A percentile compares a stretch with the other conserved stretches of the same genome.
Conservation (phyloP, 2,329 filamentous ascomycete species). For the Trichophyton benhamiae region DNA sequence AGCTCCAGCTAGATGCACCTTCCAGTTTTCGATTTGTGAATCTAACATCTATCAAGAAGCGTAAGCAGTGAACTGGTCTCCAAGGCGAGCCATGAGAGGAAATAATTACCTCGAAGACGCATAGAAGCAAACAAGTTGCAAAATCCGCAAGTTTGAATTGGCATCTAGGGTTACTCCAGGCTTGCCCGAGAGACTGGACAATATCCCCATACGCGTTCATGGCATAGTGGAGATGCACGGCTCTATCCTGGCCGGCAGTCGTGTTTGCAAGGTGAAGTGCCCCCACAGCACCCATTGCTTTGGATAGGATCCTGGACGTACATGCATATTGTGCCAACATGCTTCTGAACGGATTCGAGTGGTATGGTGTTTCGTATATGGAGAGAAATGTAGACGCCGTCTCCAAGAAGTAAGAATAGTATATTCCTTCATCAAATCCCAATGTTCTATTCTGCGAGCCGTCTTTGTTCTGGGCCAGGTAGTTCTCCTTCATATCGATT, state of each 20-base stretch:
- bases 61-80: background rate
- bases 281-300: conserved; percentile 30
- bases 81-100: background rate
- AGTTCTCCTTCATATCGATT: background rate
- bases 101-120: conserved; percentile 24
- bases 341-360: conserved; percentile 27
- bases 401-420: conserved; percentile 27
- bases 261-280: conserved; percentile 33
- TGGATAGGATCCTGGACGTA: conserved; percentile 25
- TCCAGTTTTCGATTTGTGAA: conserved; percentile 28
- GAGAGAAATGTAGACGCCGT: conserved; percentile 24
- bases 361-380: conserved; percentile 27
- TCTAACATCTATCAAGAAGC: conserved; percentile 25
- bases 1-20: conserved; percentile 29
- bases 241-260: conserved; percentile 21
- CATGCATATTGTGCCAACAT: conserved; percentile 25
- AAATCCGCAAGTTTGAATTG: conserved; percentile 22
- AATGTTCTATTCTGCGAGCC: too few relatives aligned
- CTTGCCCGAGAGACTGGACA: conserved; percentile 23
- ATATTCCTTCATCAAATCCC: conserved; percentile 18
- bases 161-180: background rate
- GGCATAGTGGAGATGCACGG: conserved; percentile 27
- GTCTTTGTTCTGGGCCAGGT: too few relatives aligned
- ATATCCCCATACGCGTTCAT: conserved; percentile 29
- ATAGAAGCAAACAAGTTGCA: conserved; percentile 25